Conservation (phyloP, 2,329 filamentous ascomycete species). For the Fusarium sp. region DNA sequence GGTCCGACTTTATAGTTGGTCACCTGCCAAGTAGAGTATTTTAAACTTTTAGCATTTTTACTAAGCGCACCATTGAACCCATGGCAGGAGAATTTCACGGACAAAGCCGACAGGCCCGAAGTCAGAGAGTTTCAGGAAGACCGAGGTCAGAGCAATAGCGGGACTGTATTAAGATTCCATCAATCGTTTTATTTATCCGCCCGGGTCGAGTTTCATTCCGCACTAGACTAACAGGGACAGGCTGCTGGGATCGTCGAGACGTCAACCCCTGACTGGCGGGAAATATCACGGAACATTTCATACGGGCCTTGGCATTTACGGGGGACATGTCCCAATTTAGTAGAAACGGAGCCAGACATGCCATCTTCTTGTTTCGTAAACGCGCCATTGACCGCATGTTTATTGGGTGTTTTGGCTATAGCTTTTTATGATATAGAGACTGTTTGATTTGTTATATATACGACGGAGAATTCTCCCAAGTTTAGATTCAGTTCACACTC, state of each 20-base stretch:
- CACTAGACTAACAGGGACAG: slow-evolving; percentile 9
- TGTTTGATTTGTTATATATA: slow-evolving; percentile 18
- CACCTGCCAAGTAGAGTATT: not conserved
- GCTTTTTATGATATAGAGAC: not conserved
- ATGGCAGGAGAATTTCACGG: not conserved
- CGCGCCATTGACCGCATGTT: slow-evolving; percentile 8
- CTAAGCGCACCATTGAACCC: not conserved
- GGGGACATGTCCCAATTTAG: slow-evolving; percentile 18
- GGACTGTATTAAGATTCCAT: slow-evolving; percentile 11
- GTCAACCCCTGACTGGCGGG: slow-evolving; percentile 20
- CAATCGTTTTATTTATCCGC: slow-evolving; percentile 18
- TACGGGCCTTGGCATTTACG: not conserved
- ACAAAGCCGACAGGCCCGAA: not conserved
- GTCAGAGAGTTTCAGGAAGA: not conserved
- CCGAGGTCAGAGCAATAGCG: not conserved
- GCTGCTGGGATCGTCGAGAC: not conserved
- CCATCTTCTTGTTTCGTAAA: slow-evolving; percentile 18
- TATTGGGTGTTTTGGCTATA: not conserved
- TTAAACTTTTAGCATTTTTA: not conserved
- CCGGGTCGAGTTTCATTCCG: not conserved
- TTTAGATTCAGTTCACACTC: not conserved
- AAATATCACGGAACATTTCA: slow-evolving; percentile 26
- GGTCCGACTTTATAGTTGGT: not conserved
- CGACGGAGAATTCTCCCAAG: not conserved
- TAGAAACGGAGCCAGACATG: slow-evolving; percentile 25